phyloP scores from a whole-genome alignment of 495 filamentous ascomycete species.

The Acidiella bohemica region DNA sequence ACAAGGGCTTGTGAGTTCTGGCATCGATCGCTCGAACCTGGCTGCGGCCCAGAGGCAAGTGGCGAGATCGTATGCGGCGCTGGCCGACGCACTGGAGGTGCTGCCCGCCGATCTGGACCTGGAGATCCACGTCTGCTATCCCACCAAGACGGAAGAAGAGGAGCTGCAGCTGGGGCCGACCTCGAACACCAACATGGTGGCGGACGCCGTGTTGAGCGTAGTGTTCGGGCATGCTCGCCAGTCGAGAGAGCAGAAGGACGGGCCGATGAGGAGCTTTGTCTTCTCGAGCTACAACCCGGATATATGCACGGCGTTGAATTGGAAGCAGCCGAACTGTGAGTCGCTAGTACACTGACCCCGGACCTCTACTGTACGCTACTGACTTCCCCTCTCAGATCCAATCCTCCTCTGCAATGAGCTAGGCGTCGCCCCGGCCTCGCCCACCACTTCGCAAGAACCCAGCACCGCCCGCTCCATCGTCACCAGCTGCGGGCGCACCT shows the following conservation, averaged over 20 bases:
- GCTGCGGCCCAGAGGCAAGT: conserved; percentile 53
- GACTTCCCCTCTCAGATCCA: conserved; percentile 54
- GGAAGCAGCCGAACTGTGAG: conserved; percentile 97
- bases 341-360: no score
- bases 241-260: conserved; percentile 46
- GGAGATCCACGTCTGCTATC: conserved; percentile 77
- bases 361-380: no score
- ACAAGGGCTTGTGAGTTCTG: conserved; percentile 32
- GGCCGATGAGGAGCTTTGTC: conserved; percentile 54
- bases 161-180: conserved; percentile 52
- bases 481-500: conserved; percentile 51
- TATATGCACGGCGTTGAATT: conserved; percentile 86
- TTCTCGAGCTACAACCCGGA: conserved; percentile 83
- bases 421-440: conserved; percentile 35
- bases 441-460: conserved; percentile 4
- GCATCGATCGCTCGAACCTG: conserved; percentile 37
- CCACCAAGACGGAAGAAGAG: conserved; percentile 57
- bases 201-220: conserved; percentile 65
- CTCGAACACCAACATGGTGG: conserved; percentile 73
- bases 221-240: conserved; percentile 85
- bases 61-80: conserved; percentile 56
- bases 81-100: conserved; percentile 57
- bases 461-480: conserved; percentile 33
- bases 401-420: conserved; percentile 91
- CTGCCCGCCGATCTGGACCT: conserved; percentile 68